Base-by-base conservation (phyloP, 495 filamentous ascomycete species). In the Hypoxylon perforatum region DNA sequence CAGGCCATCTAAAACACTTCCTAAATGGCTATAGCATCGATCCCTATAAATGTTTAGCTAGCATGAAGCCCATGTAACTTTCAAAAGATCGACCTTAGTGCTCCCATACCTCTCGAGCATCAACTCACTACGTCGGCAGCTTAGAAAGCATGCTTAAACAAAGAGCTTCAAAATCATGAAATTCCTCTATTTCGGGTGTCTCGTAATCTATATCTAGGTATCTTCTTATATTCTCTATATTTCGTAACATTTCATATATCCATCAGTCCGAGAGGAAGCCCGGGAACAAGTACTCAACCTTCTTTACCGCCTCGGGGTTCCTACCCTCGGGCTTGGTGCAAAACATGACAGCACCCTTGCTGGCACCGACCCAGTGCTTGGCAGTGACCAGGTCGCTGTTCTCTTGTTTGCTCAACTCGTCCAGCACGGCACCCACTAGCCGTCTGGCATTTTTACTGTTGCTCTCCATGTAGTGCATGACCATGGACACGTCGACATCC, bases 391-490 rank as follows among this genome's bases (percentile, higher is more conserved):
- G 76, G n/a, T 91, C 90, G 54, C 72, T 80, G 79, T 93, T 84
- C 71, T 93, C 90, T 56, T 91, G 85, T 68, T 89, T 86, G 50
- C 85, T 87, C 71, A 99, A 78, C 77, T 92, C 90, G 76, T 97
- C 90, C 59, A 99, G 79, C 46, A 99, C 92, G 14, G 92, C 92
- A 38, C 88, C 92, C 21, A 98, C 88, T 55, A 97, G 87, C 23
- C 87, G 82, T 66, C 90, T 87, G 46, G 95, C 96, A 72, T 98
- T 99, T 62, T 86, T 81, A 44, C 90, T 83, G 76, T 99, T 99
- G 55, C 91, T 88, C 66, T 87, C 89, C 96, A 99, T 99, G 77
- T 97, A 90, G 44, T 87, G 90, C 90, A 97, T 94, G 12, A 99
- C 96, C 90, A 97, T 97, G 73, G 92, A 92, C 7, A 99, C 95